phyloP scores from a whole-genome alignment of 148 eudicot genomes.

The Polygonum aviculare region DNA sequence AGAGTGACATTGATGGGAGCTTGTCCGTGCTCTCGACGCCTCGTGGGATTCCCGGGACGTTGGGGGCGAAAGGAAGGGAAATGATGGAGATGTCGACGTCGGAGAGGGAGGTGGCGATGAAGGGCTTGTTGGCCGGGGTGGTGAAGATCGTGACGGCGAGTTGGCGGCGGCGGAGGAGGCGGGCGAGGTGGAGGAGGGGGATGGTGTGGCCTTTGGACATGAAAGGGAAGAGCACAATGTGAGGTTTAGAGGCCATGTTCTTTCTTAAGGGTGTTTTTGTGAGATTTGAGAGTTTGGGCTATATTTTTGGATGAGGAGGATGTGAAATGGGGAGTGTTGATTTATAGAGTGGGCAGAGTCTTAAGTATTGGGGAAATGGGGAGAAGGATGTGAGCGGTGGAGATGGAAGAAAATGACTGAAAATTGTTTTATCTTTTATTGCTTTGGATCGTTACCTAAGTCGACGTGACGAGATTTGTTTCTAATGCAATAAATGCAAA shows the following conservation, averaged over 20 bases:
- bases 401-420: background rate
- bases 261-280: background rate
- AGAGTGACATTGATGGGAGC: constrained; percentile 58
- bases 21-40: constrained; percentile 65
- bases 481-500: background rate
- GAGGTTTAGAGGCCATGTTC: constrained; percentile 13
- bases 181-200: constrained; percentile 53
- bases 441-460: background rate
- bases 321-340: background rate
- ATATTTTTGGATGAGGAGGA: background rate
- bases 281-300: background rate
- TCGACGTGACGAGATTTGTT: background rate
- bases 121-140: constrained; percentile 49
- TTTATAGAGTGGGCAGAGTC: background rate
- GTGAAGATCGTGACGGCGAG: constrained; percentile 54
- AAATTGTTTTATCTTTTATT: background rate
- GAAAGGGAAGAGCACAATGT: constrained; percentile 60
- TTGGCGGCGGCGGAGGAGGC: constrained; percentile 36
- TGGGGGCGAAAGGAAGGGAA: constrained; percentile 40
- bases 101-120: constrained; percentile 24
- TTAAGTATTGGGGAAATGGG: background rate
- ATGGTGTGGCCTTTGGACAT: constrained; percentile 89
- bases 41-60: constrained; percentile 20
- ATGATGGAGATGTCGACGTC: constrained; percentile 17
- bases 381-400: background rate